Conservation (phyloP, 257 asterid genomes). For the Solanum medicagineum region DNA sequence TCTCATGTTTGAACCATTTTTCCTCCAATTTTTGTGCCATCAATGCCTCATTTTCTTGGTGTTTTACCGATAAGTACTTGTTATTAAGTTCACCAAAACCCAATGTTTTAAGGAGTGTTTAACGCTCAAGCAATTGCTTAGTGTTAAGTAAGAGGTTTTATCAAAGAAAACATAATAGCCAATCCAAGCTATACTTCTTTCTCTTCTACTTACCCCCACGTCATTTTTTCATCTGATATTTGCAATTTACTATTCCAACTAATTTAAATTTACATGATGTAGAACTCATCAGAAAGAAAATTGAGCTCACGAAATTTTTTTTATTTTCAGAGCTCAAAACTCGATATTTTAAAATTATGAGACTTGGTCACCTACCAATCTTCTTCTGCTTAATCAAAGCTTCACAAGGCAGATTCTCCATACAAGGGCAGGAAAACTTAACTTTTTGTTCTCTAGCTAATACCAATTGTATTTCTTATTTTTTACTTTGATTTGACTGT, state of each 20-base stretch:
- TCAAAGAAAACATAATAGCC: constrained; percentile 8
- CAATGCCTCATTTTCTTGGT: not conserved
- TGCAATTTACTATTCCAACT: not conserved
- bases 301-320: not conserved
- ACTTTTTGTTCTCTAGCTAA: not conserved
- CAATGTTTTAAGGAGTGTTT: constrained; percentile 31
- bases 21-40: not conserved
- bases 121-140: constrained; percentile 51
- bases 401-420: not conserved
- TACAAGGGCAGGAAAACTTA: not conserved
- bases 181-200: not conserved
- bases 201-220: not conserved
- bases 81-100: constrained; percentile 17
- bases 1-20: not conserved
- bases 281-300: not conserved
- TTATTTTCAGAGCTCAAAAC: not conserved
- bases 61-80: constrained; percentile 7
- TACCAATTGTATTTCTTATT: not conserved
- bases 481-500: not conserved
- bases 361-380: not conserved
- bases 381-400: not conserved
- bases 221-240: not conserved
- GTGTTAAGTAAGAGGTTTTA: constrained; percentile 21
- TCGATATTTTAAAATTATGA: not conserved
- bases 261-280: not conserved